Percentiles rank a stretch among this genome's conserved stretches.
Conservation (phyloP, 2,329 filamentous ascomycete genomes). For the Truncatella angustata region DNA sequence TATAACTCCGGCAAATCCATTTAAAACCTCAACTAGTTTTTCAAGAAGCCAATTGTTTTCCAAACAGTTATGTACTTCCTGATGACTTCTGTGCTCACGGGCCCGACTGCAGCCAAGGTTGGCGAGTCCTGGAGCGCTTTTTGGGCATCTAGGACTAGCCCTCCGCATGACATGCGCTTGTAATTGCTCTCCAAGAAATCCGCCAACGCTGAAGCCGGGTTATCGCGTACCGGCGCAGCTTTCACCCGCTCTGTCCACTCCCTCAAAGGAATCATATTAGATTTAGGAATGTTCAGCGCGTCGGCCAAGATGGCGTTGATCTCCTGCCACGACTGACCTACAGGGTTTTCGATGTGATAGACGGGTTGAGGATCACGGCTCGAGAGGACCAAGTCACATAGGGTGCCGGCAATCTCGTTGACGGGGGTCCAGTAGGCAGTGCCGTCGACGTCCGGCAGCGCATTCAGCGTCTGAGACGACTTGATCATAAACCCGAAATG, state of each 20-base stretch:
- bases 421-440: constrained; percentile 44
- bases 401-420: constrained; percentile 26
- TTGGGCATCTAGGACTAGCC: constrained; percentile 36
- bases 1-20: too few species aligned
- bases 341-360: constrained; percentile 19
- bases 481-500: constrained; percentile 49
- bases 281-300: constrained; percentile 19
- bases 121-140: constrained; percentile 22
- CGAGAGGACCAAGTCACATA: constrained; percentile 6
- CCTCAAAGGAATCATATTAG: constrained; percentile 21
- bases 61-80: constrained; percentile 21
- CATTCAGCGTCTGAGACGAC: constrained; percentile 42
- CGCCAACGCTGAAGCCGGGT: constrained; percentile 27
- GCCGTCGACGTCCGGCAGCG: constrained; percentile 38
- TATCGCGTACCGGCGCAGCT: constrained; percentile 27
- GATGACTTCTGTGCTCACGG: constrained; percentile 18
- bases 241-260: constrained; percentile 29
- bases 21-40: background rate
- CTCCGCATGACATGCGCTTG: constrained; percentile 43
- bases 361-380: constrained; percentile 11
- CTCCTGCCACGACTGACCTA: constrained; percentile 23
- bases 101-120: constrained; percentile 18
- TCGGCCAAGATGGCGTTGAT: constrained; percentile 19
- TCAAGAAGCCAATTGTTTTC: constrained; percentile 22
- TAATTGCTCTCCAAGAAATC: constrained; percentile 34